Base-by-base conservation (phyloP, 1,139 yeast genomes). In the Protomyces inouyei region DNA sequence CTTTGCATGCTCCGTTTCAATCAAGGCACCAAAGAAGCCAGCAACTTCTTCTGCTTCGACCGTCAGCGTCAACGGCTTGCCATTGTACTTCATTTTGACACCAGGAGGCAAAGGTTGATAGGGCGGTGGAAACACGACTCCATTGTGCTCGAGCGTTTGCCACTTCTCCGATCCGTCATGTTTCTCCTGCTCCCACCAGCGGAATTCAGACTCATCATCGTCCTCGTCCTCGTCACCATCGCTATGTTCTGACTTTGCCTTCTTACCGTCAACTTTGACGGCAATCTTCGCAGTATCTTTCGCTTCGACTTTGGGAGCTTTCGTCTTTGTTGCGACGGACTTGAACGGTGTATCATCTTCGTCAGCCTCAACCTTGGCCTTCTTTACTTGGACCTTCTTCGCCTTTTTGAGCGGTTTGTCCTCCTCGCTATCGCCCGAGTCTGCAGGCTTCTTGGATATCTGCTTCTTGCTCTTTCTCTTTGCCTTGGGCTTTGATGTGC, bases 11-110 rank as follows among this genome's bases (percentile, higher is more conserved):
- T 91, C 97, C 0, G 95, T 83, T 70, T 88, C 92, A 54, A 92
- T 68, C 84, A 92, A 82, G 6, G 97, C 97, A 18, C 88, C 98
- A 75, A 81, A 93, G 73, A 91, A 92, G 0, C 97, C 97, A 0
- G 97, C 98, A 43, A 93, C 97, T 75, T 93, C 98, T 75, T 93
- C 98, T 1, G 97, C 98, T 65, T 82, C 88, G 0, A 78, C 76
- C 0, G 96, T 93, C 67, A 92, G 78, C 35, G 77, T 78, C 0
- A 92, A 90, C 0, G 93, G 87, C 69, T 82, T 80, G 0, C 89
- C 90, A 69, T 87, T 86, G 72, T 92, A 92, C 68, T 83, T 80
- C 66, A 93, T 73, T 72, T 87, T 88, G 56, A 91, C 88, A 70
- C 83, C 82, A n/a, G 83, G 78, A 0, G 98, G 98, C 52, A 93